Evolutionary conservation across 2,329 filamentous ascomycete species (phyloP), one percentile per base, ranked within the genome.

Genomic region (Penicillium palitans): DNA sequence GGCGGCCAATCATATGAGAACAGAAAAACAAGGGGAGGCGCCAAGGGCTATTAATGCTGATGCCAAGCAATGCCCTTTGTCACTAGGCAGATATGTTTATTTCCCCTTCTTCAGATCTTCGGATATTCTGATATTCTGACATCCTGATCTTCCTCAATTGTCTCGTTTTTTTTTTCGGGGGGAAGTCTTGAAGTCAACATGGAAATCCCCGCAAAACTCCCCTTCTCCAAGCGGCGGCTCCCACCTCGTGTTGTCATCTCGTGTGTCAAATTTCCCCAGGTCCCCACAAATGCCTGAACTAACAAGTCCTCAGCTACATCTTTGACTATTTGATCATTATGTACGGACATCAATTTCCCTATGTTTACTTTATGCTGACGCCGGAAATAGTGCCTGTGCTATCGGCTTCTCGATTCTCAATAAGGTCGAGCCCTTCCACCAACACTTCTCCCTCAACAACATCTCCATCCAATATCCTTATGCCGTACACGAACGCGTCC

Each of bases 311-410:
- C 65, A 84, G 81, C 66, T 85, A 85, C 67, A 79, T 84, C 60
- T 72, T 80, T 62, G 83, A 86, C 76, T 86, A 85, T 76, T 77
- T 83, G 52, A 83, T 85, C 55, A 81, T 86, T 58, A 68, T 84
- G 83, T 84, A 74, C 67, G 80, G 72, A 13, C 21, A 24, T 50
- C 29, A 55, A 58, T 29, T 10, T 8, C 24, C 21, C 17, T 9
- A 19, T 27, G 37, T 15, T n/a, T 25, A 48, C 21, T n/a, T 15
- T 7, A 9, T 37, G 25, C 31, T 48, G 17, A 48, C 21, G 1
- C 7, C 8, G 9, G 15, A 33, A 31, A 40, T 68, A 85, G 83
- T 61, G 74, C 77, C 59, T 79, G 84, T 61, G 78, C 83, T 49
- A 71, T 76, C 50, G 75, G 76, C 56, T 85, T 85, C 70, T 78